phyloP scores from a whole-genome alignment of 352 stramenopile species.

The Halophytophthora batemanensis region DNA sequence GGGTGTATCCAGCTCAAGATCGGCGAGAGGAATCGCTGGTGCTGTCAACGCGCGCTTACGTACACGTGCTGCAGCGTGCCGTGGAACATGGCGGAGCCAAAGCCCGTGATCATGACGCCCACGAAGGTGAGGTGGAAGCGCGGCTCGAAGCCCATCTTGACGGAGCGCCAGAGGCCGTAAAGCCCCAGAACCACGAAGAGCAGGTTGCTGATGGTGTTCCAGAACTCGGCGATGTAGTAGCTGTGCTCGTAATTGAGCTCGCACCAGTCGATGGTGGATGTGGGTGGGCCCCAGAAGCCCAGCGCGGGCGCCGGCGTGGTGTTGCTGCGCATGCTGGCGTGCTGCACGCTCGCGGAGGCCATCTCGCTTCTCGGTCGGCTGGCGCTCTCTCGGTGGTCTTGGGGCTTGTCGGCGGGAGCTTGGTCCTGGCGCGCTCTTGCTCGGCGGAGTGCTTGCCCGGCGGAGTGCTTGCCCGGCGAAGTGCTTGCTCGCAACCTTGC shows the following conservation, averaged over 20 bases:
- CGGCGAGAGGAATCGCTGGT: too few relatives aligned
- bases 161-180: conserved; percentile 62
- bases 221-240: conserved; percentile 85
- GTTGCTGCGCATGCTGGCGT: conserved; percentile 7
- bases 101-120: conserved; percentile 73
- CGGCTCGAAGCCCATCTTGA: conserved; percentile 68
- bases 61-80: conserved; percentile 79
- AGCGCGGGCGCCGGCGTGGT: conserved; percentile 6
- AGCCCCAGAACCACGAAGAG: conserved; percentile 73
- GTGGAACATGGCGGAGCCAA: conserved; percentile 85
- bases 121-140: conserved; percentile 77
- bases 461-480: too few relatives aligned
- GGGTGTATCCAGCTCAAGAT: neutral
- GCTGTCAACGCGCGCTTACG: too few relatives aligned
- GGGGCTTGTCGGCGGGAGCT: conserved; percentile 3
- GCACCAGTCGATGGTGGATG: conserved; percentile 86
- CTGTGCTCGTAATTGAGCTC: conserved; percentile 81
- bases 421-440: conserved; percentile 6
- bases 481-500: too few relatives aligned
- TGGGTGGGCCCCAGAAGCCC: conserved; percentile 72
- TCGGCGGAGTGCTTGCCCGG: too few relatives aligned
- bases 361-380: neutral
- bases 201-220: conserved; percentile 85
- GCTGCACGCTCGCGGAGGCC: neutral
- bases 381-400: neutral